Evolutionary conservation across 1,284 basidiomycete species (phyloP).

Genomic region (Ustilago curta): DNA sequence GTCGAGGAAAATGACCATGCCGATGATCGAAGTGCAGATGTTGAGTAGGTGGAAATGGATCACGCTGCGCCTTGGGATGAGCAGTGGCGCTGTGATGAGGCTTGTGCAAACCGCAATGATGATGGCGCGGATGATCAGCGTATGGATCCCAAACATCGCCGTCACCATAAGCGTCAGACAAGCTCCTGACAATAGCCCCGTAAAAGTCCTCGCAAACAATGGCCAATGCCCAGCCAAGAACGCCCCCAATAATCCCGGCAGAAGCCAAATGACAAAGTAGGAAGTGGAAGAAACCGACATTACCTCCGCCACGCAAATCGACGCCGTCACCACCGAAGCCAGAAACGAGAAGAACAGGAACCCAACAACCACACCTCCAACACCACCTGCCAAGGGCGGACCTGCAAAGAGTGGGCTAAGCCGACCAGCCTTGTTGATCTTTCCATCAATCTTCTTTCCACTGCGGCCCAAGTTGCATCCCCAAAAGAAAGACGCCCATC

Average conservation of each 20-base stretch:
- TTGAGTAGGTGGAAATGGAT: conserved; percentile 59
- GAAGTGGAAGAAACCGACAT: conserved; percentile 35
- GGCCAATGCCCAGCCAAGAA: conserved; percentile 51
- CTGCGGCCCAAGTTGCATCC: conserved; percentile 24
- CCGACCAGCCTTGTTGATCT: conserved; percentile 11
- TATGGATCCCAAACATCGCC: conserved; percentile 62
- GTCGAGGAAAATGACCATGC: conserved; percentile 54
- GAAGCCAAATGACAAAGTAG: conserved; percentile 55
- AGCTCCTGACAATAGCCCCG: conserved; percentile 49
- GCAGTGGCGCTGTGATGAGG: conserved; percentile 55
- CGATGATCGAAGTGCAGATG: conserved; percentile 57
- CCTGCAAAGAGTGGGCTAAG: conserved; percentile 17
- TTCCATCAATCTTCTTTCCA: conserved; percentile 23
- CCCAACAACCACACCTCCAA: conserved; percentile 53
- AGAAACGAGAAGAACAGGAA: conserved; percentile 60
- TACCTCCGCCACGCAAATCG: conserved; percentile 35
- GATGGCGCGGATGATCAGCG: conserved; percentile 54
- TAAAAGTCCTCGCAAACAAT: conserved; percentile 32
- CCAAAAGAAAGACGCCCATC: conserved; percentile 63
- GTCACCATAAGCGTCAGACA: conserved; percentile 55
- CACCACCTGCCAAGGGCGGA: conserved; percentile 50
- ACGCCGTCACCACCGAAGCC: conserved; percentile 37
- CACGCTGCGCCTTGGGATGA: conserved; percentile 32
- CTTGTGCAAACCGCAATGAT: conserved; percentile 48
- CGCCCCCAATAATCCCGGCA: conserved; percentile 53